Base-by-base conservation (phyloP, 2,329 filamentous ascomycete genomes). In the Fusarium domesticum region DNA sequence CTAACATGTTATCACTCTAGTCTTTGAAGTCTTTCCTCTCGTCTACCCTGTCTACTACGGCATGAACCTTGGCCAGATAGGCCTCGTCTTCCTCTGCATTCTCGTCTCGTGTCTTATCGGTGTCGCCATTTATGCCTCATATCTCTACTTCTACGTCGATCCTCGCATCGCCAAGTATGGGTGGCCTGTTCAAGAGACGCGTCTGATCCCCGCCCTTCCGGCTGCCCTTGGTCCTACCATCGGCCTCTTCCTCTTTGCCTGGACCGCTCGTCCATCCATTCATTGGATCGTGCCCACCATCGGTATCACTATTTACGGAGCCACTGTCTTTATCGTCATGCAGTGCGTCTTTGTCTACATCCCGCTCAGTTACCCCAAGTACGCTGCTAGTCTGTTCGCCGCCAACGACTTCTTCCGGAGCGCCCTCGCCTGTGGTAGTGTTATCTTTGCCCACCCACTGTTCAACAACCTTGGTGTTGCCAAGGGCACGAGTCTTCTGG, bases 11-110 rank as follows among this genome's bases (percentile, higher is more conserved):
- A 36, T 35, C n/a, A n/a, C n/a, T n/a, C 3, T 18, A 67, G 65
- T 70, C 63, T 85, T 85, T 59, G 81, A 85, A 56, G 77, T 77
- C n/a, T 85, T 85, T 62, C 81, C 81, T 4, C 67, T 83, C 12
- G 80, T 85, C 43, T 86, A 82, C 60, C 71, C 73, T 3, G 71
- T 71, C 31, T 68, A 75, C 56, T 85, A 86, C 64, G 63, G 67
- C 58, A 83, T 86, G 74, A 75, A 71, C 46, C 64, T 77, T 3
- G 80, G 80, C 23, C 61, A 80, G 51, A 66, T 78, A 49, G 80
- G 81, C 20, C 71, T 84, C 8, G 74, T 81, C 35, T 85, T 85
- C 68, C 67, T 81, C 37, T 78, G 75, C 51, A 72, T 84, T 56
- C 66, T 81, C 18, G 72, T 83, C n/a, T 70, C 77, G 8, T 80